A percentile compares a stretch with the other conserved stretches of the same genome.
Evolutionary conservation across 1,284 basidiomycete genomes (phyloP).

Genomic region (Sporisorium graminicola): DNA sequence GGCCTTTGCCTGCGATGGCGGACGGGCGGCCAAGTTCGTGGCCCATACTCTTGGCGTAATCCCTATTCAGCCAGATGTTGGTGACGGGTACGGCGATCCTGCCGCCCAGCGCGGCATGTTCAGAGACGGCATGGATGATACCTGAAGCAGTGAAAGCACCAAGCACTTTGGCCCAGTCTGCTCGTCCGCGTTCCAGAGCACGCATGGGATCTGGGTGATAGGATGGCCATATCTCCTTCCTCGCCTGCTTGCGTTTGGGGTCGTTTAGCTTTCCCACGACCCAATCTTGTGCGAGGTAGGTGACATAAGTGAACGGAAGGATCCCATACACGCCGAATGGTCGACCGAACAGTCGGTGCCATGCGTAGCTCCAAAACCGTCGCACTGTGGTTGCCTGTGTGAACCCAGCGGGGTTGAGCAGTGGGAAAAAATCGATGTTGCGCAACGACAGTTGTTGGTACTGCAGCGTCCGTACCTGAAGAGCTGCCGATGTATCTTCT

Average conservation of each 20-base stretch:
- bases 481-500: slow-evolving; percentile 25
- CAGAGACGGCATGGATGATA: slow-evolving; percentile 50
- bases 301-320: slow-evolving; percentile 44
- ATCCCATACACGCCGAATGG: slow-evolving; percentile 53
- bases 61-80: slow-evolving; percentile 43
- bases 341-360: slow-evolving; percentile 54
- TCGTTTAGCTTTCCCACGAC: slow-evolving; percentile 39
- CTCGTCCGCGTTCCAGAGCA: slow-evolving; percentile 37
- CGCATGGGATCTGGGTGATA: slow-evolving; percentile 52
- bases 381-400: slow-evolving; percentile 42
- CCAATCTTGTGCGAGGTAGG: slow-evolving; percentile 35
- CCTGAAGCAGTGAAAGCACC: slow-evolving; percentile 53
- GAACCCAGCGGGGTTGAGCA: slow-evolving; percentile 49
- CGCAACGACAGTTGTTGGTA: slow-evolving; percentile 43
- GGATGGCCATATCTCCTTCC: slow-evolving; percentile 38
- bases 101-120: slow-evolving; percentile 50
- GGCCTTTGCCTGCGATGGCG: background rate
- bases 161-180: slow-evolving; percentile 58
- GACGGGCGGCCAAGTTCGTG: slow-evolving; percentile 24
- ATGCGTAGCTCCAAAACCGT: slow-evolving; percentile 50
- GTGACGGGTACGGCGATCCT: slow-evolving; percentile 45
- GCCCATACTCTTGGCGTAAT: slow-evolving; percentile 42
- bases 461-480: slow-evolving; percentile 11
- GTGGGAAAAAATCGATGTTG: slow-evolving; percentile 57
- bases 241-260: slow-evolving; percentile 31